Evolutionary conservation across 2,329 filamentous ascomycete species (phyloP).

Genomic region (Penicillium italicum): DNA sequence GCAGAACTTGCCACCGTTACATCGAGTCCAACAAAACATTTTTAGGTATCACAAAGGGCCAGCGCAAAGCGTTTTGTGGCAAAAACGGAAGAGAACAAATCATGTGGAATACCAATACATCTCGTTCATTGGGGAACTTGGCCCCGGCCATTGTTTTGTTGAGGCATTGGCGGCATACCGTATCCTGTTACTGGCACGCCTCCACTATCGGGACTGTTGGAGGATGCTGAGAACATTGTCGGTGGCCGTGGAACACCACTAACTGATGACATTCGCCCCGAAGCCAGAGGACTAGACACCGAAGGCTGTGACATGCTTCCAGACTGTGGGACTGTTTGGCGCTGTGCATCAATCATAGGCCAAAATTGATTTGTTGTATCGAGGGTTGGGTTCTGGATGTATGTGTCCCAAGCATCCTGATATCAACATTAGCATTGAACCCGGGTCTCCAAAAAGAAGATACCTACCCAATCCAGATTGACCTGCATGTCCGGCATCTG

Average conservation of each 20-base stretch:
- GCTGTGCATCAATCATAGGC: conserved; percentile 35
- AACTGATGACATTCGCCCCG: conserved; percentile 19
- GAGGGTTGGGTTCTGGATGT: conserved; percentile 58
- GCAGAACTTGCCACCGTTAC: background rate
- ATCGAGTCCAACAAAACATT: background rate
- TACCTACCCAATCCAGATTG: conserved; percentile 62
- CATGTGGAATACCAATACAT: background rate
- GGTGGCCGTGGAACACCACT: conserved; percentile 14
- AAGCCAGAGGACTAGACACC: conserved; percentile 20
- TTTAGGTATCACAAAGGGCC: background rate
- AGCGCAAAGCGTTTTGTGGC: background rate
- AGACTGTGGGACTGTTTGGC: conserved; percentile 22
- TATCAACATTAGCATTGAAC: conserved; percentile 21
- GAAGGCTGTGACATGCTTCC: conserved; percentile 17
- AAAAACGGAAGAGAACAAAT: background rate
- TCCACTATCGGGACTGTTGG: conserved; percentile 14
- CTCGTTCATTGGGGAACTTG: conserved; percentile 10
- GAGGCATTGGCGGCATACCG: conserved; percentile 11
- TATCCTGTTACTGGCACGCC: conserved; percentile 15
- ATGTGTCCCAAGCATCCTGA: conserved; percentile 66
- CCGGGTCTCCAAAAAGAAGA: background rate
- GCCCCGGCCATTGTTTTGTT: conserved; percentile 9
- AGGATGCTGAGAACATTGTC: conserved; percentile 16
- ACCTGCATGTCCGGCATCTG: conserved; percentile 54
- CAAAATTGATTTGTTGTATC: conserved; percentile 42